Base-by-base conservation (phyloP, 169 alveolate genomes). In the Perkinsus marinus region DNA sequence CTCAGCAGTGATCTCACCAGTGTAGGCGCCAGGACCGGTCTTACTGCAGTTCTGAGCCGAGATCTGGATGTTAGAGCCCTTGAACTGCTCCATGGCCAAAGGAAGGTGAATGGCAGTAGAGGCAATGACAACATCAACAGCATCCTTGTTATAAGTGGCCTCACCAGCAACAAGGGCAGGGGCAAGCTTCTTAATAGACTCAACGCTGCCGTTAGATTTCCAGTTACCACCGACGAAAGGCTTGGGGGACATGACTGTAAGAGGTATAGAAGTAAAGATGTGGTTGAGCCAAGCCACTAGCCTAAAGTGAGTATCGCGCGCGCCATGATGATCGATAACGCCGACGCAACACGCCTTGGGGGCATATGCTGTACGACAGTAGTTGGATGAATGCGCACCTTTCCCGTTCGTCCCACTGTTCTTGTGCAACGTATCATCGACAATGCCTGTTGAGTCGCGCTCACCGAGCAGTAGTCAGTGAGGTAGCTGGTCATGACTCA, bases 1-100 rank as follows among this genome's bases (percentile, higher is more conserved):
- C 47, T 97, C 98, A 30, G 98, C 98, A 91, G 98, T 89, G 92
- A 92, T 47, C 94, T 99, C 99, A 30, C 99, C 99, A 34, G 99
- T 99, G 96, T 95, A 98, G 39, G 99, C 99, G 39, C 99, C 99
- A 91, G 94, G 95, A 68, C 98, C 99, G 90, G 97, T 96, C 93
- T 95, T 95, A 39, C 99, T 97, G 39, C 96, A 92, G 93, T 98
- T 98, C 95, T 99, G 98, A 68, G 98, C 96, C 37, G 99, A 99
- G 43, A 97, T 95, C 93, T 96, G 91, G 92, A 97, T 96, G 68
- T 94, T 93, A 16, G 79, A 57, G 38, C 93, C 93, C 30, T 94
- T 68, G 89, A 96, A 92, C 91, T 94, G 91, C 39, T 94, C 97
- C 92, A 93, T 91, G 39, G 96, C 97, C 92, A 93, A 90, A 26